A percentile compares a stretch with the other conserved stretches of the same genome.
phyloP scores from a whole-genome alignment of 83 land plant species.

The Isoetes engelmannii region DNA sequence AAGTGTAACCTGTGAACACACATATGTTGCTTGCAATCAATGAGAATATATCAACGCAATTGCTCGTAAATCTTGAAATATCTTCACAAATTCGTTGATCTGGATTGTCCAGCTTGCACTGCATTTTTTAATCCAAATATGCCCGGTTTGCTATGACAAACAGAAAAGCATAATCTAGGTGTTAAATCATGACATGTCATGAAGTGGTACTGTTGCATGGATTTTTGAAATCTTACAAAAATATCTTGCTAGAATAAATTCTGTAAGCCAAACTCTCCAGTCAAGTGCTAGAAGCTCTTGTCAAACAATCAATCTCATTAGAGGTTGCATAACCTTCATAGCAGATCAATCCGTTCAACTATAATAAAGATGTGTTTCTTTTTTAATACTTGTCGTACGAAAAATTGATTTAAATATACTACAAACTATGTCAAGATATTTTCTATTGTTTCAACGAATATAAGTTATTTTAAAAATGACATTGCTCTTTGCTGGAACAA shows the following conservation, averaged over 20 bases:
- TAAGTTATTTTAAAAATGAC: no score
- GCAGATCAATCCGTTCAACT: neutral
- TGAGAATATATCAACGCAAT: slow-evolving; percentile 41
- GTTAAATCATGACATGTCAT: slow-evolving; percentile 9
- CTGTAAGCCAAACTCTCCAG: slow-evolving; percentile 45
- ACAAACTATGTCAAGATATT: no score
- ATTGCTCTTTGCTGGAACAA: no score
- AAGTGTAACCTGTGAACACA: slow-evolving; percentile 42
- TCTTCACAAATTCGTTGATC: slow-evolving; percentile 54
- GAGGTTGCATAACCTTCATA: slow-evolving; percentile 4
- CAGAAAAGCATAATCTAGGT: neutral
- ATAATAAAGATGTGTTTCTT: no score
- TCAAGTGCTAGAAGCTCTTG: slow-evolving; percentile 43
- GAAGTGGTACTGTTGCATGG: neutral
- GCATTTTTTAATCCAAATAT: slow-evolving; percentile 45
- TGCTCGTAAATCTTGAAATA: slow-evolving; percentile 37
- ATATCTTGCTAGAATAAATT: slow-evolving; percentile 32
- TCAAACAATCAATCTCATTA: slow-evolving; percentile 5
- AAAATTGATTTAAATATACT: no score
- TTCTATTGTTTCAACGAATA: no score
- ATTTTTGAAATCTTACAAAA: slow-evolving; percentile 27
- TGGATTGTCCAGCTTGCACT: slow-evolving; percentile 48
- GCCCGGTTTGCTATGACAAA: slow-evolving; percentile 37
- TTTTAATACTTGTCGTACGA: no score
- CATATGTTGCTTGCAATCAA: slow-evolving; percentile 32